phyloP scores from a whole-genome alignment of 2,329 filamentous ascomycete genomes.

The Aspergillus pseudoterreus region DNA sequence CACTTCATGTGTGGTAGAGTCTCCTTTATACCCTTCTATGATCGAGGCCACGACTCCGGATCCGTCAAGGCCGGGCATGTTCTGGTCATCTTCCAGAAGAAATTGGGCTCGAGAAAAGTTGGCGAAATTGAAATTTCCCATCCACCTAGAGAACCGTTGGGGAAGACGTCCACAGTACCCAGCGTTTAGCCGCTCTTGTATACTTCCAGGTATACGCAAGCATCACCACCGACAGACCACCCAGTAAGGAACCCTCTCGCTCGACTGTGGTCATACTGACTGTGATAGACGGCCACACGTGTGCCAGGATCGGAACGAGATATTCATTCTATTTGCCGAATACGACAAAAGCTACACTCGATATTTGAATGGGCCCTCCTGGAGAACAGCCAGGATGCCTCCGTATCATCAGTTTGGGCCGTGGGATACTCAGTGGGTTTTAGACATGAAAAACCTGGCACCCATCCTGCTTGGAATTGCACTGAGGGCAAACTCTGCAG shows the following conservation, averaged over 20 bases:
- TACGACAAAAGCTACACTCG: slow-evolving; percentile 6
- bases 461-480: slow-evolving; percentile 6
- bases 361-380: background rate
- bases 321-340: slow-evolving; percentile 1
- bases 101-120: background rate
- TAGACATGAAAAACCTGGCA: slow-evolving; percentile 5
- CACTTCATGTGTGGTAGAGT: slow-evolving; percentile 4
- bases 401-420: slow-evolving; percentile 12
- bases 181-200: too few relatives aligned
- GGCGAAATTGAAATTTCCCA: background rate
- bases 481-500: background rate
- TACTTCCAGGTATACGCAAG: too few relatives aligned
- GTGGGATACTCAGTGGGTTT: slow-evolving; percentile 5
- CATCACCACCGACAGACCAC: too few relatives aligned
- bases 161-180: too few relatives aligned
- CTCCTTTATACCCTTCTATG: background rate
- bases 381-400: slow-evolving; percentile 2
- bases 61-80: background rate
- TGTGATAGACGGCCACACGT: slow-evolving; percentile 5
- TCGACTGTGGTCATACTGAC: background rate
- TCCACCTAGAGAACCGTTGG: background rate
- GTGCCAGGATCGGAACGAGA: slow-evolving; percentile 4
- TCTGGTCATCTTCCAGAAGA: background rate
- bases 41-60: background rate
- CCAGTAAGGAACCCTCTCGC: too few relatives aligned